Base-by-base conservation (phyloP, 2,329 filamentous ascomycete species). In the Phialophora tarda region DNA sequence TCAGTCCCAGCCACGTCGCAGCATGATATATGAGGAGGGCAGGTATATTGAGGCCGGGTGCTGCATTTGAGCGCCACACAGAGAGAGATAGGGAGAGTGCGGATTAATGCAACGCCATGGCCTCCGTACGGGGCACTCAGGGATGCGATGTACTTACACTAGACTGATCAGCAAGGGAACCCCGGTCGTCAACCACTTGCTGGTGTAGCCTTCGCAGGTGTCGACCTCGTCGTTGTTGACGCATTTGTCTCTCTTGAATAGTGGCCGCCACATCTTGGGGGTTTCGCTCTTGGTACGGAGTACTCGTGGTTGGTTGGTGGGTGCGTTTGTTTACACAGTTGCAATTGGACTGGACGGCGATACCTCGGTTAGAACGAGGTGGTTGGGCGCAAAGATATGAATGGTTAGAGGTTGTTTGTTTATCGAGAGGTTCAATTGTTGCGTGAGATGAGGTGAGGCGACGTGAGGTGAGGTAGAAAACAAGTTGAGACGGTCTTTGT, bases 101-200 rank as follows among this genome's bases (percentile, higher is more conserved):
- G n/a, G n/a, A n/a, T n/a, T n/a, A n/a, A n/a, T n/a, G n/a, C n/a
- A n/a, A n/a, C n/a, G n/a, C n/a, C n/a, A n/a, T n/a, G n/a, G n/a
- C n/a, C n/a, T n/a, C n/a, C n/a, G n/a, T n/a, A n/a, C n/a, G n/a
- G n/a, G n/a, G 28, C n/a, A 24, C 23, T 50, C 17, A n/a, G 23
- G 10, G 47, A 23, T 50, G 47, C n/a, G 11, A 24, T 24, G 24
- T 34, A 59, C 66, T 34, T 24, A 68, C 66, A 50, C 41, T 30
- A 68, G 57, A 34, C 63, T 47, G 10, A 68, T 68, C 51, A 68
- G 60, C n/a, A 63, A 21, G 23, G 66, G 66, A 6, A 68, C 64
- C 2, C 63, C 66, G 4, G 66, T 64, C 8, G 66, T 68, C 60
- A 65, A 34, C 7, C 61, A 68, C 2, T 26, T 24, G 32, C 51